Conservation (phyloP, 441 rosid species). For the Adansonia gregorii region DNA sequence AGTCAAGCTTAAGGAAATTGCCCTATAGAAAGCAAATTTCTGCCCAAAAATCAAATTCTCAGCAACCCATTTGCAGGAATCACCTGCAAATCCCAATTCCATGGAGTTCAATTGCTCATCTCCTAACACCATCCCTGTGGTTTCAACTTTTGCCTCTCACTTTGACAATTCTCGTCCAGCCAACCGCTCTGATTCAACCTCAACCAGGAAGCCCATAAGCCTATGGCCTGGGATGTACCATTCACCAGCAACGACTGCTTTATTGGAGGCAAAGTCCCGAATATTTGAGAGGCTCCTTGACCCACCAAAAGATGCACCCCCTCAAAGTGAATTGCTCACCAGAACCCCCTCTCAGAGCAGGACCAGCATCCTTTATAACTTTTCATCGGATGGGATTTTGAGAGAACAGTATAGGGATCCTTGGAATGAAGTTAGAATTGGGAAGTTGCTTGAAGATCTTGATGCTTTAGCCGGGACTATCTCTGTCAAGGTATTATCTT, state of each 20-base stretch:
- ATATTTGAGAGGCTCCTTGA: slow-evolving; percentile 59
- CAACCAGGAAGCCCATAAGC: slow-evolving; percentile 68
- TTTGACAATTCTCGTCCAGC: slow-evolving; percentile 39
- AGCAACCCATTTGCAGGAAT: not conserved
- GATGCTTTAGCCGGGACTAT: slow-evolving; percentile 93
- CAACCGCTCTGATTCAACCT: slow-evolving; percentile 53
- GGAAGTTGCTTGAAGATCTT: slow-evolving; percentile 87
- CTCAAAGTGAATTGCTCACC: slow-evolving; percentile 45
- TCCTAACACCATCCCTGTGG: slow-evolving; percentile 35
- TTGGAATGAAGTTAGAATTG: slow-evolving; percentile 79
- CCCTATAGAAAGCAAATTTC: not conserved
- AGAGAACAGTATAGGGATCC: slow-evolving; percentile 88
- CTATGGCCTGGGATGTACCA: slow-evolving; percentile 95
- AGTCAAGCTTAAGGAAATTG: not conserved
- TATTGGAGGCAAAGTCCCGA: slow-evolving; percentile 78
- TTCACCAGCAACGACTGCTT: slow-evolving; percentile 77
- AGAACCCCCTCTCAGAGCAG: slow-evolving; percentile 70
- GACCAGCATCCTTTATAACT: slow-evolving; percentile 63
- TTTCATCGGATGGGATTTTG: slow-evolving; percentile 68
- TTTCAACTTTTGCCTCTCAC: slow-evolving; percentile 35
- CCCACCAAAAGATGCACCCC: slow-evolving; percentile 36
- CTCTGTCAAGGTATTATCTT: slow-evolving; percentile 62
- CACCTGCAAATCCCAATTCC: not conserved
- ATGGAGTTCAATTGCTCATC: slow-evolving; percentile 35
- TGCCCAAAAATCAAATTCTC: not conserved